Base-by-base conservation (phyloP, 176 grass and related monocot genomes). In the Paspalum vaginatum region DNA sequence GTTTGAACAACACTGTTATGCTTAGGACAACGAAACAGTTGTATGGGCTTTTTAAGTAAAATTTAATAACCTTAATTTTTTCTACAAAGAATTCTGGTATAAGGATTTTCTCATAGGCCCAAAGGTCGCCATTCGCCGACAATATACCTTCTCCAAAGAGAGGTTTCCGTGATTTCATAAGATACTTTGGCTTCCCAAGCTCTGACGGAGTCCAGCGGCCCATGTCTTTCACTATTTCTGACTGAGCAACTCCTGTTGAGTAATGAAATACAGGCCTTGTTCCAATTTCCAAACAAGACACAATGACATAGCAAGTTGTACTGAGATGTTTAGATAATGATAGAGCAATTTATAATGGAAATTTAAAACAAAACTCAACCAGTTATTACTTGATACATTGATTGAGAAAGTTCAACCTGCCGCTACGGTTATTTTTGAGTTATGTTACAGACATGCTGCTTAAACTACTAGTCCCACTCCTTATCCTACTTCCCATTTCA, bases 11-110 rank as follows among this genome's bases (percentile, higher is more conserved):
- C 46, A 50, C 7, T 17, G 68, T 50, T 70, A 70, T 11, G 18
- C 40, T 46, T 70, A 70, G 6, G 6, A 43, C 13, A 4, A 22
- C 22, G 65, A 68, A 49, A 4, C 44, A 49, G 22, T 24, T 49
- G 25, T 25, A 70, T 49, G 44, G 22, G 44, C 5, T 48, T 48
- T 46, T 48, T 16, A 47, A 48, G 66, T 69, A 69, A 69, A 26
- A 48, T 15, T 48, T 69, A 48, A 39, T 24, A 73, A 93, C 93
- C 85, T 93, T 97, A 42, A 96, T 74, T 65, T 90, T 97, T 50
- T 91, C 85, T 83, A 89, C 77, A 77, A 93, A 93, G 68, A 97
- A 85, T 57, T 93, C 90, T 11, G 87, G 76, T 27, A 88, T 66
- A 15, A 93, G 82, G 26, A 97, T 55, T 69, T 91, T 93, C 32